Evolutionary conservation across 2,329 filamentous ascomycete species (phyloP).

Genomic region (Botrytis sinoallii): DNA sequence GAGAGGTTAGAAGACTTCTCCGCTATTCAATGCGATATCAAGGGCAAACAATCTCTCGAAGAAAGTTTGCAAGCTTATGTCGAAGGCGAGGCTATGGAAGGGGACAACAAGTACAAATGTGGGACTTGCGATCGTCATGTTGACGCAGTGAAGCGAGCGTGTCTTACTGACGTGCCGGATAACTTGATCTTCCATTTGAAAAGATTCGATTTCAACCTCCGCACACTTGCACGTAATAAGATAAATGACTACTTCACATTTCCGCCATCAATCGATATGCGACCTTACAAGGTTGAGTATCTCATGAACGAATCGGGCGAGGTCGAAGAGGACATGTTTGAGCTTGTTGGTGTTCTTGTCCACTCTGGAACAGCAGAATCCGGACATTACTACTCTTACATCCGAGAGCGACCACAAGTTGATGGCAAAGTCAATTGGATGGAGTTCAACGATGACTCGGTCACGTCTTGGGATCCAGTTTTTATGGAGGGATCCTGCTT

Average conservation of each 20-base stretch:
- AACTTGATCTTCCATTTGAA: conserved; percentile 95
- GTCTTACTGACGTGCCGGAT: conserved; percentile 87
- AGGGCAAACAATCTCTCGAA: conserved; percentile 77
- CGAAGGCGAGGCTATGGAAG: conserved; percentile 93
- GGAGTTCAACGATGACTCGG: conserved; percentile 90
- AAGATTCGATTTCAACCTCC: conserved; percentile 77
- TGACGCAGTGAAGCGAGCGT: conserved; percentile 89
- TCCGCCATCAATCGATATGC: conserved; percentile 78
- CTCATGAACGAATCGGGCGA: conserved; percentile 61
- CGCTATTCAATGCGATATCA: conserved; percentile 93
- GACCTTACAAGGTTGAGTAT: conserved; percentile 83
- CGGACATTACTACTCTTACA: conserved; percentile 96
- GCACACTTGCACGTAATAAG: conserved; percentile 77
- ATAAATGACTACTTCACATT: conserved; percentile 96
- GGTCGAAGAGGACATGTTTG: conserved; percentile 71
- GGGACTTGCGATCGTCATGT: conserved; percentile 85
- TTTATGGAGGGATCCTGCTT: conserved; percentile 76
- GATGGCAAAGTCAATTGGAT: conserved; percentile 62
- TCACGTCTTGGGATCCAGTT: conserved; percentile 69
- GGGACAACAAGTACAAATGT: conserved; percentile 99
- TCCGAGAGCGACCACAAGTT: conserved; percentile 69
- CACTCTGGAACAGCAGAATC: conserved; percentile 91
- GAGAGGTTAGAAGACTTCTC: conserved; percentile 88
- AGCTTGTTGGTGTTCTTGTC: conserved; percentile 91
- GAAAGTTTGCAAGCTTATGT: conserved; percentile 95